A percentile compares a stretch with the other conserved stretches of the same genome.
Evolutionary conservation across 1,284 basidiomycete species (phyloP).

Genomic region (Xerocomus nothofagi): DNA sequence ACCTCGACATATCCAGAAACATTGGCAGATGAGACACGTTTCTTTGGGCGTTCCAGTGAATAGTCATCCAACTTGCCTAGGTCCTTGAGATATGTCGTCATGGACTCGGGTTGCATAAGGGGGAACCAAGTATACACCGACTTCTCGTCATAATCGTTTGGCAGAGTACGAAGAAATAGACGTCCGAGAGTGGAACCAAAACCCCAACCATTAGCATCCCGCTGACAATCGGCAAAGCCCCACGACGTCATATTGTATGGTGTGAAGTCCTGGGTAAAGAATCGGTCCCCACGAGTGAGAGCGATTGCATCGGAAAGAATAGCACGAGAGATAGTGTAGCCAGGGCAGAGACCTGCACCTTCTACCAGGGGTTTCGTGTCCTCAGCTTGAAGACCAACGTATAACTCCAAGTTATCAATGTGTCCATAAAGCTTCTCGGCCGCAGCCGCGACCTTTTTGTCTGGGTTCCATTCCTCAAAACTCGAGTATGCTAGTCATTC

Average conservation of each 20-base stretch:
- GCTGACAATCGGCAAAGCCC: slow-evolving; percentile 79
- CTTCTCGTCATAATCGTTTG: slow-evolving; percentile 65
- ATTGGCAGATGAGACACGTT: slow-evolving; percentile 26
- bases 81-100: slow-evolving; percentile 59
- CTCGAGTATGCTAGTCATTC: slow-evolving; percentile 48
- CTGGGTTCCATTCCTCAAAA: slow-evolving; percentile 83
- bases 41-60: slow-evolving; percentile 47
- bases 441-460: slow-evolving; percentile 66
- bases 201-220: slow-evolving; percentile 63
- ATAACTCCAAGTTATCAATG: slow-evolving; percentile 81
- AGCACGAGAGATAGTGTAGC: slow-evolving; percentile 83
- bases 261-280: slow-evolving; percentile 82
- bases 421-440: slow-evolving; percentile 78
- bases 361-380: slow-evolving; percentile 73
- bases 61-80: slow-evolving; percentile 56
- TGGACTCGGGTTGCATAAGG: slow-evolving; percentile 71
- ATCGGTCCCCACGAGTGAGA: slow-evolving; percentile 80
- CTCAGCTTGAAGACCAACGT: slow-evolving; percentile 72
- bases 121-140: slow-evolving; percentile 86
- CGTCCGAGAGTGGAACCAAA: slow-evolving; percentile 76
- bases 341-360: slow-evolving; percentile 80
- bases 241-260: slow-evolving; percentile 79
- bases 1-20: slow-evolving; percentile 54
- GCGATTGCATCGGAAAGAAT: slow-evolving; percentile 89
- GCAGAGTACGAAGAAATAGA: slow-evolving; percentile 72